A percentile compares a stretch with the other conserved stretches of the same genome.
Evolutionary conservation across 257 asterid genomes (phyloP).

Genomic region (Solanum ahanhuiri): DNA sequence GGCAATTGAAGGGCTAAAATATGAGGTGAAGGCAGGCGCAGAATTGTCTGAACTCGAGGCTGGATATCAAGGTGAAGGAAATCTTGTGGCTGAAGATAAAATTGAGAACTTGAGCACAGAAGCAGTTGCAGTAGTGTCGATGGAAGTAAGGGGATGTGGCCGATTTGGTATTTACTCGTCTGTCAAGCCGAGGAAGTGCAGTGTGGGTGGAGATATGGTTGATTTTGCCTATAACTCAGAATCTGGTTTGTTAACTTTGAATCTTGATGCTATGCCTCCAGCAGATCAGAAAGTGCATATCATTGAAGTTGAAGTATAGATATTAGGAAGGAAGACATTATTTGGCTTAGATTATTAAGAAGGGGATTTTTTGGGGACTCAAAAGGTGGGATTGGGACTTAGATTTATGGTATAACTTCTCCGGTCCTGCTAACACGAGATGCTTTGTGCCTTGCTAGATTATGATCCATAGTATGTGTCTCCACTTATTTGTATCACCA

Average conservation of each 20-base stretch:
- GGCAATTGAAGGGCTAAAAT: slow-evolving; percentile 52
- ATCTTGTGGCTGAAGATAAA: slow-evolving; percentile 4
- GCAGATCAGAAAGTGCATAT: slow-evolving; percentile 39
- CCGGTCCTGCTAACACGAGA: not conserved
- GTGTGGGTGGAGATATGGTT: slow-evolving; percentile 20
- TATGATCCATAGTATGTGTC: not conserved
- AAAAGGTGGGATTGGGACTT: not conserved
- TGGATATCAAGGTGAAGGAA: slow-evolving; percentile 15
- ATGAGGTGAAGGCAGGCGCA: slow-evolving; percentile 29
- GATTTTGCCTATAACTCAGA: slow-evolving; percentile 37
- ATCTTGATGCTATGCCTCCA: slow-evolving; percentile 54
- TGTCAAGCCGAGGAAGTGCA: slow-evolving; percentile 38
- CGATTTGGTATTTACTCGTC: slow-evolving; percentile 71
- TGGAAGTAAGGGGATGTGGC: slow-evolving; percentile 68
- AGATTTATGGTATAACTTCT: not conserved
- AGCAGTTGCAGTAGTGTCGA: slow-evolving; percentile 28
- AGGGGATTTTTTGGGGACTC: not conserved
- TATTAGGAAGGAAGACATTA: not conserved
- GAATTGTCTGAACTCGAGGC: slow-evolving; percentile 13
- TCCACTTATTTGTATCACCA: not conserved
- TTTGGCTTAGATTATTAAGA: slow-evolving; percentile 7
- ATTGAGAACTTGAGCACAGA: slow-evolving; percentile 22
- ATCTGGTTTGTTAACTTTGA: slow-evolving; percentile 49
- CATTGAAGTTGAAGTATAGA: slow-evolving; percentile 46
- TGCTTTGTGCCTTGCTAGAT: not conserved